These are phyloP conservation scores for Basipetospora chlamydospora DNA, from an alignment of 2,329 filamentous ascomycete species.

Conservation along the genomic window DNA sequence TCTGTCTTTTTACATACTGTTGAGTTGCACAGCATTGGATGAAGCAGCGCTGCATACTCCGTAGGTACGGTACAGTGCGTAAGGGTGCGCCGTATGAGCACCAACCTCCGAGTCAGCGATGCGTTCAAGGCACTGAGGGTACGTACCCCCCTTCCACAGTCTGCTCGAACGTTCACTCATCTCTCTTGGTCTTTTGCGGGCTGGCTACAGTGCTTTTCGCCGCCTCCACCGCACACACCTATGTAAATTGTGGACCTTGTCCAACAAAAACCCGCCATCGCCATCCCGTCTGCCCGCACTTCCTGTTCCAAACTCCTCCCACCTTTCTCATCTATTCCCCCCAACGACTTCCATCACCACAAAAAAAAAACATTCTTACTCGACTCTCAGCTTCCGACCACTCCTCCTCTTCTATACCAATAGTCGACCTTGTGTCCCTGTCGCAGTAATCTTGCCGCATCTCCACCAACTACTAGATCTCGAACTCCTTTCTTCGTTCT, in stretches of 20 bases:
- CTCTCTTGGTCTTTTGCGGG: no score
- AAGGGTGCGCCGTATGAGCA: neutral
- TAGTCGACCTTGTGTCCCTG: no score
- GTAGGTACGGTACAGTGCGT: no score
- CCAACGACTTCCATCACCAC: neutral
- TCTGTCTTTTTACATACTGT: neutral
- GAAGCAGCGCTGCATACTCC: no score
- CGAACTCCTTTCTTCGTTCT: constrained; percentile 4
- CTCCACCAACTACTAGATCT: neutral
- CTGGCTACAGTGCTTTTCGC: no score
- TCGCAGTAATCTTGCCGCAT: constrained; percentile 1
- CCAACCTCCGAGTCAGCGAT: neutral
- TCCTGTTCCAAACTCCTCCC: constrained; percentile 4
- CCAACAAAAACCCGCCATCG: constrained; percentile 7
- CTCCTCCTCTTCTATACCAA: no score
- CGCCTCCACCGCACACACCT: no score
- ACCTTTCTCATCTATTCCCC: neutral
- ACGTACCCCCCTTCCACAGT: neutral
- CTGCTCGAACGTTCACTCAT: neutral
- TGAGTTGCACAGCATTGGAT: no score
- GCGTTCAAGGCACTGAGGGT: neutral
- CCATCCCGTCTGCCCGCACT: constrained; percentile 6
- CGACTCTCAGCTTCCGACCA: neutral
- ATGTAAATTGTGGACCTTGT: neutral
- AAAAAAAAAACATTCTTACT: neutral